Evolutionary conservation across 2,329 filamentous ascomycete species (phyloP), one percentile per base, ranked within the genome.

Genomic region (Lasiodiplodia hormozganensis): DNA sequence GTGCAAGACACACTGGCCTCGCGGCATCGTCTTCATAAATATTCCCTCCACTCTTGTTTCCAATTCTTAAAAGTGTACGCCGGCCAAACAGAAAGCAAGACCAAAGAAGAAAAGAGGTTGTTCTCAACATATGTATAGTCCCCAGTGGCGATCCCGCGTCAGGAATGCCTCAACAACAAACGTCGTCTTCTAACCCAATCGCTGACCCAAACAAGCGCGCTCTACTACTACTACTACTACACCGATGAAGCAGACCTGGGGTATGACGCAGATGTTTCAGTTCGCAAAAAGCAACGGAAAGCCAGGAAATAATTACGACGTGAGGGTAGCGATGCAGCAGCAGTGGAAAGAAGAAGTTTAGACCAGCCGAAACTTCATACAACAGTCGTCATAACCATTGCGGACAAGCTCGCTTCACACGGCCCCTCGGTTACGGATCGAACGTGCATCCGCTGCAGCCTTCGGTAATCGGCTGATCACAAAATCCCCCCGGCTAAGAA

Each of bases 241-340:
- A 62, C 57, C 23, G 23, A 43, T 47, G 57, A 62, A 62, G 38
- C 38, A 62, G 57, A 62, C 57, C 57, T 62, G 25, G 57, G 31
- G 40, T 62, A 62, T 62, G 57, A 47, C 40, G 57, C 57, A 23
- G 21, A 62, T 62, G 57, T 62, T 40, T 47, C 57, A 60, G 38
- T 47, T 28, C 57, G 57, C 57, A 60, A 60, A 47, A 56, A 56
- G 25, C 36, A 31, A 62, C 14, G 36, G 56, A n/a, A 47, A 62
- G 23, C 8, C 43, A 12, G 7, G n/a, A 36, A 43, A 10, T 11
- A 4, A 16, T 23, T 28, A 5, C 10, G 7, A n/a, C 10, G 40
- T 7, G 56, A 10, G 10, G 28, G 34, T 28, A 60, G 38, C 11
- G 28, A 62, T 62, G 57, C 8, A 28, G 18, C 8, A 28, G 18